Evolutionary conservation across 768 basidiomycete species (phyloP).

Genomic region (Podaxis carcinomalis): DNA sequence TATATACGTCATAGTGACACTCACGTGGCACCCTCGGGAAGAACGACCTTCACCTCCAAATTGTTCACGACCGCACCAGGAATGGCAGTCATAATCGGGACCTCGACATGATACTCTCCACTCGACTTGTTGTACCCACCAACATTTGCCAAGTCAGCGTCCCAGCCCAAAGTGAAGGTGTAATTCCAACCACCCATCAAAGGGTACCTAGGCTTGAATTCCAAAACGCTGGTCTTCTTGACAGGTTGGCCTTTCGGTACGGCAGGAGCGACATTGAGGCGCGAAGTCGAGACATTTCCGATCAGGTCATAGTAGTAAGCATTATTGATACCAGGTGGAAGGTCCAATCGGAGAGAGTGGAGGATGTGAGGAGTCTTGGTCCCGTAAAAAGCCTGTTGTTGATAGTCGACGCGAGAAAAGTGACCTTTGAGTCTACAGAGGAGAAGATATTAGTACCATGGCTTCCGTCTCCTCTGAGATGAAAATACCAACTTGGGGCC

Average conservation of each 20-base stretch:
- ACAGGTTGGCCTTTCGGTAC: slow-evolving; percentile 50
- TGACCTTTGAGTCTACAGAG: slow-evolving; percentile 81
- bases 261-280: slow-evolving; percentile 67
- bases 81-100: slow-evolving; percentile 84
- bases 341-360: slow-evolving; percentile 66
- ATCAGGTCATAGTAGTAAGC: slow-evolving; percentile 89
- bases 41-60: slow-evolving; percentile 71
- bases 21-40: slow-evolving; percentile 96
- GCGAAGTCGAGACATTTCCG: slow-evolving; percentile 96
- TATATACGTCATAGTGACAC: slow-evolving; percentile 24
- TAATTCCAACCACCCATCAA: slow-evolving; percentile 98
- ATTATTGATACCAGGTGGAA: slow-evolving; percentile 78
- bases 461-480: background rate
- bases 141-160: slow-evolving; percentile 76
- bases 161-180: slow-evolving; percentile 91
- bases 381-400: slow-evolving; percentile 68
- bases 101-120: slow-evolving; percentile 66
- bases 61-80: slow-evolving; percentile 79
- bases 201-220: slow-evolving; percentile 88
- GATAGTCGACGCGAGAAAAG: slow-evolving; percentile 89
- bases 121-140: slow-evolving; percentile 58
- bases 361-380: slow-evolving; percentile 67
- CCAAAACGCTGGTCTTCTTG: slow-evolving; percentile 63
- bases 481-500: slow-evolving; percentile 72
- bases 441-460: slow-evolving; percentile 9